phyloP scores from a whole-genome alignment of 768 basidiomycete species.

The Lactarius trivialis region DNA sequence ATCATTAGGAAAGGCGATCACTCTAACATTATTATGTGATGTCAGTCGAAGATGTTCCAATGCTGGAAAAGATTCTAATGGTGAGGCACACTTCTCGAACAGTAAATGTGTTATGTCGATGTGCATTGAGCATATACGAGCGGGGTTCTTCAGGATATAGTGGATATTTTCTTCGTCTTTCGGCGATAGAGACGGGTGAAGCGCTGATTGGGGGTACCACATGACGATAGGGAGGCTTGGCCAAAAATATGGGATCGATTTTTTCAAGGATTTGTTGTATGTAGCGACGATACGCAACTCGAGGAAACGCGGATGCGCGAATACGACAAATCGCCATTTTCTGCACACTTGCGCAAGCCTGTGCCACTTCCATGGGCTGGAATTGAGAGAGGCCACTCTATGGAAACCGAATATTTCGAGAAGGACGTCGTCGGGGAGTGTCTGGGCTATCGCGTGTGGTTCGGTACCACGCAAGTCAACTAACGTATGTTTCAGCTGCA shows the following conservation, averaged over 20 bases:
- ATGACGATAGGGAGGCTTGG: slow-evolving; percentile 7
- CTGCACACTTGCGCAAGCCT: background rate
- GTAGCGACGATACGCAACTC: background rate
- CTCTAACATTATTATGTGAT: background rate
- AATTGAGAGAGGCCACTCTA: background rate
- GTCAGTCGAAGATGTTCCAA: background rate
- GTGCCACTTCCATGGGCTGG: background rate
- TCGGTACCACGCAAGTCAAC: background rate
- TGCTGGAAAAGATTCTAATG: background rate
- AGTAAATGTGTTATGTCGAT: background rate
- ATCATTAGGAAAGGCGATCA: background rate
- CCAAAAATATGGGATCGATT: background rate
- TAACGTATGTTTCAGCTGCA: background rate
- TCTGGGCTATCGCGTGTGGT: background rate
- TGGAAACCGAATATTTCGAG: background rate
- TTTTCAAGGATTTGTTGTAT: background rate
- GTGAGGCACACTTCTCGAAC: background rate
- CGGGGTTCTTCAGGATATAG: background rate
- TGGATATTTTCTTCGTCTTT: background rate
- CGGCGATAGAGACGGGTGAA: background rate
- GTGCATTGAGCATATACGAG: background rate
- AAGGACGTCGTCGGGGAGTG: background rate
- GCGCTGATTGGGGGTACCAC: background rate
- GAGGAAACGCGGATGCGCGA: background rate
- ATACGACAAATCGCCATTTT: background rate